Base-by-base conservation (phyloP, 306 rosid genomes). In the Carpinus viminea region DNA sequence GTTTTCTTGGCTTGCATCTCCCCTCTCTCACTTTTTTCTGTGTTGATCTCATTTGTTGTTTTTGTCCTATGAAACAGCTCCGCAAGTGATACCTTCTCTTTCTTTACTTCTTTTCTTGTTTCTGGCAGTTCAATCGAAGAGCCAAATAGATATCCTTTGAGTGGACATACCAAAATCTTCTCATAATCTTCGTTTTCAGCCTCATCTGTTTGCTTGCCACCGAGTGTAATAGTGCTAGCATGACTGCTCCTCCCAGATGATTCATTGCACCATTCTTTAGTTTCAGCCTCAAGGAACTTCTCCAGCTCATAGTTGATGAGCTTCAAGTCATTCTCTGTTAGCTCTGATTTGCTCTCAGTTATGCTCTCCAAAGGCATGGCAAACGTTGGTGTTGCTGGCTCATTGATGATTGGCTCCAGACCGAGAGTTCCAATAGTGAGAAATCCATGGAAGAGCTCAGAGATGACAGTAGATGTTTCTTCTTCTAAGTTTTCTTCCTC, bases 391-490 rank as follows among this genome's bases (percentile, higher is more conserved):
- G 97, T 93, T 80, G 75, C 90, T 4, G 97, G 97, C 60, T 85
- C 97, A 79, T 78, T 83, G 72, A 78, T 72, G 84, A 74, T 51
- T 46, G 92, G 72, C 75, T 87, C 93, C 60, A 84, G 82, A 52
- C 97, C 96, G 45, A 95, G 89, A 56, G 99, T 95, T 85, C 98
- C 98, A 80, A 95, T 91, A 43, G 93, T 91, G 76, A 92, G 93
- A 84, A 95, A 95, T 55, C 98, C 98, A 77, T 85, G 87, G 83
- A 95, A 95, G 78, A 89, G 83, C 68, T 91, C 96, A 24, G 92
- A 79, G 88, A 81, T 75, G 45, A 68, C 79, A 61, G 55, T 74
- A 43, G 86, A 85, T 70, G 84, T 74, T 79, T 89, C 87, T 60
- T 87, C 90, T 74, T 56, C 75, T 36, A 59, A 47, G 65, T 76